Percentiles rank a stretch among this genome's conserved stretches.
Conservation (phyloP, 306 rosid species). For the Prunus mume region DNA sequence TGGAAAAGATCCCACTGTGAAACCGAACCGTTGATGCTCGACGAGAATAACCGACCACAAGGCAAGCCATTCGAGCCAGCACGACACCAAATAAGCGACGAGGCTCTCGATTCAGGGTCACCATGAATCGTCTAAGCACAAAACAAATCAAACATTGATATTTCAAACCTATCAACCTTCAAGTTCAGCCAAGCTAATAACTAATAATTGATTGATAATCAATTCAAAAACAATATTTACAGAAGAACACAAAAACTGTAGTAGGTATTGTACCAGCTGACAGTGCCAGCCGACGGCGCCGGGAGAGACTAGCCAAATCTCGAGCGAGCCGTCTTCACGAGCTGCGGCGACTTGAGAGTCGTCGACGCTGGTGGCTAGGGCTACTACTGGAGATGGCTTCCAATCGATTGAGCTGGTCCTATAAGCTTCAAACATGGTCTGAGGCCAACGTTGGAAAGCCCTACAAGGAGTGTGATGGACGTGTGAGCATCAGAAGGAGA, state of each 20-base stretch:
- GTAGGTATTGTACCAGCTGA: constrained; percentile 56
- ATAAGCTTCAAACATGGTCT: constrained; percentile 49
- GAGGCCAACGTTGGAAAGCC: background rate
- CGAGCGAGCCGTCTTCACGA: constrained; percentile 85
- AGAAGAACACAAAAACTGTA: background rate
- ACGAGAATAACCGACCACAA: constrained; percentile 73
- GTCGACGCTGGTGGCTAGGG: constrained; percentile 80
- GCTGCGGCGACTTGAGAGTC: constrained; percentile 85
- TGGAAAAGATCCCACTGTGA: constrained; percentile 78
- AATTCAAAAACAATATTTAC: background rate
- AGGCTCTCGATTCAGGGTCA: constrained; percentile 54
- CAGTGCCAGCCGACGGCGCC: constrained; percentile 97
- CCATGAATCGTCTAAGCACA: constrained; percentile 70
- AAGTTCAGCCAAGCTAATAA: background rate
- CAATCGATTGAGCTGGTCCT: constrained; percentile 59
- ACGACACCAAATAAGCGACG: constrained; percentile 82
- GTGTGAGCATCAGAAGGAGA: too few relatives aligned
- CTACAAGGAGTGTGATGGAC: background rate
- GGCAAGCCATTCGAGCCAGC: constrained; percentile 47
- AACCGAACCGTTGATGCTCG: constrained; percentile 76
- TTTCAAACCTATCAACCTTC: background rate
- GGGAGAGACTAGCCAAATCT: constrained; percentile 98
- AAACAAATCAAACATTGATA: background rate
- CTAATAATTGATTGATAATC: background rate
- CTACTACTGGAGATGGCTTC: constrained; percentile 76